These are phyloP conservation scores for Penicillium maclennaniae DNA, from an alignment of 495 filamentous ascomycete species.

Conservation along the genomic window DNA sequence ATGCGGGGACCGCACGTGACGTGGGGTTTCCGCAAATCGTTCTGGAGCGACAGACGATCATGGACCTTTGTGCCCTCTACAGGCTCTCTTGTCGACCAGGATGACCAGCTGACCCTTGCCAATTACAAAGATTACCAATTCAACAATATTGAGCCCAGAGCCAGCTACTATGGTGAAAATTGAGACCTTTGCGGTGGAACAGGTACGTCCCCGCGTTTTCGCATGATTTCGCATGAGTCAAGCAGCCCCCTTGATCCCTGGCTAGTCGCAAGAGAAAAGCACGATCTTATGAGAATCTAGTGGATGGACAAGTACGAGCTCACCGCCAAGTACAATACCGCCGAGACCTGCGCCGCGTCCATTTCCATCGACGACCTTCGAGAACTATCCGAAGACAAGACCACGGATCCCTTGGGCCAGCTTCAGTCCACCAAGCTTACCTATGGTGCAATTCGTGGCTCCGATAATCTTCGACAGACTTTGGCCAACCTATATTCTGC, in stretches of 20 bases:
- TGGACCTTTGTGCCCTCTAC: background rate
- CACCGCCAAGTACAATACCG: slow-evolving; percentile 73
- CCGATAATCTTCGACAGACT: slow-evolving; percentile 55
- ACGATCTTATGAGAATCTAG: slow-evolving; percentile 33
- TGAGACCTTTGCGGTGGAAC: slow-evolving; percentile 68
- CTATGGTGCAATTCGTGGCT: slow-evolving; percentile 71
- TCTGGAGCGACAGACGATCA: background rate
- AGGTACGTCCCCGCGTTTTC: slow-evolving; percentile 45
- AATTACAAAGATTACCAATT: background rate
- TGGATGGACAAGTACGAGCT: slow-evolving; percentile 89
- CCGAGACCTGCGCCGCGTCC: slow-evolving; percentile 82
- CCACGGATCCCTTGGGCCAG: slow-evolving; percentile 34
- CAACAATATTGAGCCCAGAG: background rate
- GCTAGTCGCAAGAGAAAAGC: background rate
- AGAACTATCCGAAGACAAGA: slow-evolving; percentile 53
- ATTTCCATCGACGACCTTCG: slow-evolving; percentile 72
- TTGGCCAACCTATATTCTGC: slow-evolving; percentile 64
- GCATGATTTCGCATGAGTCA: slow-evolving; percentile 6
- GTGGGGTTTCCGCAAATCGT: background rate
- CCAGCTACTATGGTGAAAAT: slow-evolving; percentile 13
- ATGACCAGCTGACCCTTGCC: background rate
- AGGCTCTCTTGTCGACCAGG: background rate
- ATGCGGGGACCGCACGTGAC: background rate
- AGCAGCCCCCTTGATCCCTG: background rate
- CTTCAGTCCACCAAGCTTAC: slow-evolving; percentile 51